A percentile compares a stretch with the other conserved stretches of the same genome.
Conservation (phyloP, 169 alveolate species). For the Eimeria praecox region DNA sequence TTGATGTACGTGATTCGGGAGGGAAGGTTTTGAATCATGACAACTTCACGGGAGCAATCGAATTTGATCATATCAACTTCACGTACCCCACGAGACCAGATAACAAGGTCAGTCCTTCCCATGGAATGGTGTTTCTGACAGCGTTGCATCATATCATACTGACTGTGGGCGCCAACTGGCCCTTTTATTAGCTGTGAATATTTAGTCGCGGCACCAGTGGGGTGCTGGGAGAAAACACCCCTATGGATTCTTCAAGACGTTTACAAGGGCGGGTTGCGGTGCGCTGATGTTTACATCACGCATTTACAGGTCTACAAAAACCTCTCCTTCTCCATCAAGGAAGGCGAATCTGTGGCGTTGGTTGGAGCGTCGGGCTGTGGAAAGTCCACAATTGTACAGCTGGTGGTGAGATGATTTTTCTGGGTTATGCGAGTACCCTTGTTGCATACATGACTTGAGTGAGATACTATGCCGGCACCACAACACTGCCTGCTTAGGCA, state of each 20-base stretch:
- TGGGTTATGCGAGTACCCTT: not conserved
- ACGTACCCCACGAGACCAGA: constrained; percentile 72
- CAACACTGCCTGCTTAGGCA: not conserved
- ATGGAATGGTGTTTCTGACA: not conserved
- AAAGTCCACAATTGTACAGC: constrained; percentile 92
- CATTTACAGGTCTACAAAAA: constrained; percentile 76
- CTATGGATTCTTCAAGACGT: not conserved
- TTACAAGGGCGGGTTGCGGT: not conserved
- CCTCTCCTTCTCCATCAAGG: constrained; percentile 84
- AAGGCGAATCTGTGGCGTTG: constrained; percentile 91
- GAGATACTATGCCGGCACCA: not conserved
- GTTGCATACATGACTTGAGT: not conserved
- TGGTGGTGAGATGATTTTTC: constrained; percentile 85
- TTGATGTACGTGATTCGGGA: constrained; percentile 72
- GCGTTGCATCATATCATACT: not conserved
- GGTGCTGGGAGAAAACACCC: not conserved
- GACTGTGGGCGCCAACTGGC: too few relatives aligned
- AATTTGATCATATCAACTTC: constrained; percentile 52
- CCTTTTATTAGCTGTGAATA: too few relatives aligned
- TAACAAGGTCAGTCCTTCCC: constrained; percentile 14
- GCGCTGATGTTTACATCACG: not conserved
- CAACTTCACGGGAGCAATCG: not conserved
- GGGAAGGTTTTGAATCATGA: constrained; percentile 25
- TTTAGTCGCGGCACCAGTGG: too few relatives aligned
- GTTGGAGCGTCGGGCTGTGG: constrained; percentile 96